A percentile compares a stretch with the other conserved stretches of the same genome.
These are phyloP conservation scores for Podaxis mareebaensis DNA, from an alignment of 768 basidiomycete species.

Conservation along the genomic window DNA sequence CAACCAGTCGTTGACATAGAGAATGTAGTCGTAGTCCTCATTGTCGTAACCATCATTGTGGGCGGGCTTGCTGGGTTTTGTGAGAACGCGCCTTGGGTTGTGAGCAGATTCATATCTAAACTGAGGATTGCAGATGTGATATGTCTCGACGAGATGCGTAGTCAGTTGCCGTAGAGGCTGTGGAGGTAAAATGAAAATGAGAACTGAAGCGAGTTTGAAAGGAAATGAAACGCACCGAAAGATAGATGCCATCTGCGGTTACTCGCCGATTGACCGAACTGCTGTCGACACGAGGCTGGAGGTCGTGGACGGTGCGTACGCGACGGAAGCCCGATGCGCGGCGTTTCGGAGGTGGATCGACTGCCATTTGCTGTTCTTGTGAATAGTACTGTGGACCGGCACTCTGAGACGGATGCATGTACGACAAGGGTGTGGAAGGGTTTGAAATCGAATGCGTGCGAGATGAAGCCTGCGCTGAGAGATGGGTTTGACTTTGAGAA, in stretches of 20 bases:
- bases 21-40: conserved; percentile 98
- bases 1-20: conserved; percentile 98
- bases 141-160: conserved; percentile 86
- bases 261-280: conserved; percentile 71
- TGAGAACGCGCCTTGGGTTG: conserved; percentile 95
- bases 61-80: conserved; percentile 93
- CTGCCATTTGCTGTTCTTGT: conserved; percentile 69
- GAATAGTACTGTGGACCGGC: conserved; percentile 57
- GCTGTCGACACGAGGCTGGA: conserved; percentile 71
- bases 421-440: conserved; percentile 74
- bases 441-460: conserved; percentile 64
- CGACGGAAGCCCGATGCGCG: conserved; percentile 78
- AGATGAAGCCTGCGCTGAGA: conserved; percentile 46
- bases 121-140: conserved; percentile 89
- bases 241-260: conserved; percentile 70
- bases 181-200: conserved; percentile 18
- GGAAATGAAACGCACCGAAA: conserved; percentile 65
- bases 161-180: conserved; percentile 74
- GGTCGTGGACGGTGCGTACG: conserved; percentile 73
- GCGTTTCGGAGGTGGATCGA: conserved; percentile 69
- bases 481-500: conserved; percentile 51
- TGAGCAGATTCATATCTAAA: conserved; percentile 95
- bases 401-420: conserved; percentile 52
- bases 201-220: neutral
- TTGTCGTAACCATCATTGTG: conserved; percentile 99